Evolutionary conservation across 2,329 filamentous ascomycete species (phyloP), one percentile per base, ranked within the genome.

Genomic region (Blastomyces emzantsi): DNA sequence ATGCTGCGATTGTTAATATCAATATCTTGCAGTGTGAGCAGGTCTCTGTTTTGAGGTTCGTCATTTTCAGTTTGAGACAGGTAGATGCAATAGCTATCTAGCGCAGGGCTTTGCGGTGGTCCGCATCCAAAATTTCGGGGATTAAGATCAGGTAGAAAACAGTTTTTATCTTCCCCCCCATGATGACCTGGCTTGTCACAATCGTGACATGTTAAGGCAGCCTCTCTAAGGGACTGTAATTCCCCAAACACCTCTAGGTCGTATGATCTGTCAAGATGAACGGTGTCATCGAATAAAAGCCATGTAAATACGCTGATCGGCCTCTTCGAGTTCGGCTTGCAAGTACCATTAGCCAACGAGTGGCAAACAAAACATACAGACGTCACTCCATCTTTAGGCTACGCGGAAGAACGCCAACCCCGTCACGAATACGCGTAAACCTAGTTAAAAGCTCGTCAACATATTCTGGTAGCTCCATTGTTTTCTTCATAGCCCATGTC

Each of bases 61-160:
- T 62, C 28, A 43, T 1, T 25, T 19, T 54, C 60, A 2, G 60
- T 62, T 43, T 43, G 60, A 19, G 60, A 62, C 55, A 55, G 60
- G 36, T 55, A 62, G 30, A 55, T 55, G 22, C 60, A 25, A 54
- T 62, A 62, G 41, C 15, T 45, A 17, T 2, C 15, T 19, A 7
- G 19, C 17, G 15, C 41, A 45, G 25, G 2, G 51, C 22, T 17
- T 3, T 25, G 15, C 2, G 25, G 25, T 19, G 13, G 22, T 28
- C 6, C 33, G 22, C 43, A 19, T 43, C 54, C 60, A 54, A 28
- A 52, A 41, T 33, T 4, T 19, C 45, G 22, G 54, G 30, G 28
- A 15, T 55, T 7, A 62, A 33, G 33, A 55, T 54, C 17, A 22
- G 60, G 28, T 33, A n/a, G 39, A 43, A 55, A 13, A 54, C 33